Evolutionary conservation across 495 filamentous ascomycete species (phyloP), one percentile per base, ranked within the genome.

Genomic region (Aspergillus hancockii): DNA sequence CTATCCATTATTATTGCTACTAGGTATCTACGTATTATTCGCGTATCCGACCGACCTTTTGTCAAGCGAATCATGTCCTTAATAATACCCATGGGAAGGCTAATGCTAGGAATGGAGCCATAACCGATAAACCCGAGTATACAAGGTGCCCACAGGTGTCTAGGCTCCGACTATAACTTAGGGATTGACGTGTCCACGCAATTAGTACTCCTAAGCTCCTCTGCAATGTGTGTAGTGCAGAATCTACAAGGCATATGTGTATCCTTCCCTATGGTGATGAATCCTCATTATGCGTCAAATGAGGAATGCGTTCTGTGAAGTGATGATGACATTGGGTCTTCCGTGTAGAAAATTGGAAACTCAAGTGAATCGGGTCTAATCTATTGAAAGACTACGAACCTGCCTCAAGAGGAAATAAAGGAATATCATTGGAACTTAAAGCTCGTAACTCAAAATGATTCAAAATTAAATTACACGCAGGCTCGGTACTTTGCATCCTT

Each of bases 151-250:
- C 58, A 54, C 46, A 28, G 23, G 51, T 52, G 53, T 60, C 58
- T 60, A 60, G 58, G 52, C 58, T 60, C 43, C 22, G 25, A 43
- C 22, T 30, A 19, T 18, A 28, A 12, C 22, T 34, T 25, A 55
- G 14, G 53, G 53, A 46, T 46, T 46, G 53, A 55, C 53, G 53
- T 55, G 53, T 55, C 45, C 43, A 50, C 54, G 43, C 45, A 57
- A 50, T 50, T 10, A 7, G 54, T 18, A n/a, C 40, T 46, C 19
- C 28, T 46, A 31, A 28, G 31, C 31, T 31, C 40, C 22, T 13
- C 40, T 56, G 54, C 43, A 41, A 41, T n/a, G 22, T 18, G 18
- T 40, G 51, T 53, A 25, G 51, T 40, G 41, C 51, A 53, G 30
- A 19, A 23, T 28, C n/a, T 34, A 18, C 25, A 18, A 32, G 50